Evolutionary conservation across 768 basidiomycete genomes (phyloP).

Genomic region (Naganishia friedmannii): DNA sequence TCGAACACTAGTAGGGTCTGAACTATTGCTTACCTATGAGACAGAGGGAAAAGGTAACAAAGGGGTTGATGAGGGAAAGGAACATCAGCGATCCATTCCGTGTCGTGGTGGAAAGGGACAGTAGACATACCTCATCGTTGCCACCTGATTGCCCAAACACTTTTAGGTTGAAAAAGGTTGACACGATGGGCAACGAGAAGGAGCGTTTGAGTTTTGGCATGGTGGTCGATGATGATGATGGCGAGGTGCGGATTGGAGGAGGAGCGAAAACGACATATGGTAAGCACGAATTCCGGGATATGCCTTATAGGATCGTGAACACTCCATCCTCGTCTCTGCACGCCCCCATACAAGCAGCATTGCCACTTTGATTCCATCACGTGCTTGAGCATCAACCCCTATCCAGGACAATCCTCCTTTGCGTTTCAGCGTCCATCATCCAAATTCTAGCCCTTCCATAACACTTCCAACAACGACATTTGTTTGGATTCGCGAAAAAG

Average conservation of each 20-base stretch:
- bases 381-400: not conserved
- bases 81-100: not conserved
- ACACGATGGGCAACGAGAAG: conserved; percentile 48
- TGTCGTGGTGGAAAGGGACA: not conserved
- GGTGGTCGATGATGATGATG: conserved; percentile 3
- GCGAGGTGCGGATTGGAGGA: conserved; percentile 7
- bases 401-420: not conserved
- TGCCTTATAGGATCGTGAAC: too few relatives aligned
- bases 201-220: conserved; percentile 50
- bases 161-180: conserved; percentile 48
- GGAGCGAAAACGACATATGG: not conserved
- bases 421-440: conserved; percentile 1
- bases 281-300: not conserved
- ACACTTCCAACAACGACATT: not conserved
- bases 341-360: too few relatives aligned
- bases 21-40: conserved; percentile 38
- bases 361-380: conserved; percentile 13
- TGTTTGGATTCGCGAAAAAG: not conserved
- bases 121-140: conserved; percentile 47
- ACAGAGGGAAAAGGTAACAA: not conserved
- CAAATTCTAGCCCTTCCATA: not conserved
- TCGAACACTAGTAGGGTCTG: conserved; percentile 6
- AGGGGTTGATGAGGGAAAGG: not conserved
- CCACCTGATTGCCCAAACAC: conserved; percentile 43
- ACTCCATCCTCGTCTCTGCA: not conserved